Evolutionary conservation across 352 stramenopile species (phyloP).

Genomic region (Pythium scleroteichum): DNA sequence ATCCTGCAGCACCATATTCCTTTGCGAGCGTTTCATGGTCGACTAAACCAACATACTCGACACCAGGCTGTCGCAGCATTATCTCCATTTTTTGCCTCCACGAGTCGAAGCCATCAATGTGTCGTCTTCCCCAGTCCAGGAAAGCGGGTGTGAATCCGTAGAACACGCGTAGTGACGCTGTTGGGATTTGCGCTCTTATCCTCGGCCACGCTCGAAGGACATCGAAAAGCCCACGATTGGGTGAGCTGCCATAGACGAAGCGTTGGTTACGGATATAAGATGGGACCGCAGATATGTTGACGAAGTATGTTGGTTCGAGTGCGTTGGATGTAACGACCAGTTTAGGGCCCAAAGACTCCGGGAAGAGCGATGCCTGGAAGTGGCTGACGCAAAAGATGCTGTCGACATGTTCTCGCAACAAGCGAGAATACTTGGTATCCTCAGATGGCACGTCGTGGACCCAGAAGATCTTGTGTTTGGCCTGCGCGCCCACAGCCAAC

Average conservation of each 20-base stretch:
- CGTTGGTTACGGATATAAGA: constrained; percentile 41
- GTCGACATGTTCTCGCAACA: constrained; percentile 42
- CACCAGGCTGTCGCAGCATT: constrained; percentile 42
- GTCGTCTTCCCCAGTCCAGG: constrained; percentile 48
- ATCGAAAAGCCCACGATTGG: constrained; percentile 71
- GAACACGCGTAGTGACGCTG: constrained; percentile 76
- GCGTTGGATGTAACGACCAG: constrained; percentile 72
- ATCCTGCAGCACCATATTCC: constrained; percentile 75
- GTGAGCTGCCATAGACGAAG: constrained; percentile 89
- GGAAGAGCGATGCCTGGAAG: constrained; percentile 73
- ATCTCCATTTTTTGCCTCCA: constrained; percentile 64
- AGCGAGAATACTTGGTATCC: constrained; percentile 36
- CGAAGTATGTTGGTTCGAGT: constrained; percentile 66
- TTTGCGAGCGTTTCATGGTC: constrained; percentile 67
- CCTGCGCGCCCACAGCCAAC: constrained; percentile 45
- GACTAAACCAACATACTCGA: constrained; percentile 82
- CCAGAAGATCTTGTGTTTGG: constrained; percentile 65
- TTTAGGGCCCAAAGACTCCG: constrained; percentile 39
- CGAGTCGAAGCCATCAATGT: constrained; percentile 47
- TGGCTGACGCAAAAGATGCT: constrained; percentile 81
- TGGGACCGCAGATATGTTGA: constrained; percentile 26
- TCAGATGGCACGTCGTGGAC: constrained; percentile 73
- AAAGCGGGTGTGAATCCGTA: constrained; percentile 89
- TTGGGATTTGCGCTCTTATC: constrained; percentile 56
- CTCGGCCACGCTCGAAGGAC: constrained; percentile 72